phyloP scores from a whole-genome alignment of 371 early-diverging fungal species.

The Apophysomyces ossiformis region DNA sequence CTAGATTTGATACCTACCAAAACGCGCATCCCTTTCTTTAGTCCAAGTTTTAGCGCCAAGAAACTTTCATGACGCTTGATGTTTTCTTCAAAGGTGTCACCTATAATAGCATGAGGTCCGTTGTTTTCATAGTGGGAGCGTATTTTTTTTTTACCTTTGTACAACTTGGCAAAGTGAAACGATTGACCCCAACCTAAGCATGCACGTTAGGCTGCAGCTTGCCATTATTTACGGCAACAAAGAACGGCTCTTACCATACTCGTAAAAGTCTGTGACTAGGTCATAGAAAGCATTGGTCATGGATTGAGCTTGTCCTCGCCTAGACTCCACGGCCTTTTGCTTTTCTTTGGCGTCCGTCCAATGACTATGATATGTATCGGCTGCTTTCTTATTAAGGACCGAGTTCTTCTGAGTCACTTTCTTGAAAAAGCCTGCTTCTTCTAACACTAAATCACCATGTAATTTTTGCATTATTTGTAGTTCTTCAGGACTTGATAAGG shows the following conservation, averaged over 20 bases:
- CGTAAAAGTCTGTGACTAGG: constrained; percentile 70
- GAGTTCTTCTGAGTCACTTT: constrained; percentile 58
- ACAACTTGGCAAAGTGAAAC: constrained; percentile 76
- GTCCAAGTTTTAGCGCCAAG: constrained; percentile 67
- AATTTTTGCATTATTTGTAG: constrained; percentile 40
- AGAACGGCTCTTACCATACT: constrained; percentile 44
- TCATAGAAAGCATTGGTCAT: constrained; percentile 71
- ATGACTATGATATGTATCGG: constrained; percentile 41
- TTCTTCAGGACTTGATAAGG: constrained; percentile 36
- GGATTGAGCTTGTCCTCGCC: constrained; percentile 55
- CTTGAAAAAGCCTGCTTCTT: constrained; percentile 44
- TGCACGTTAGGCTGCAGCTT: background rate
- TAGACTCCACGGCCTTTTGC: constrained; percentile 33
- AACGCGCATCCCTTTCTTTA: constrained; percentile 64
- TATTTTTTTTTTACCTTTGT: constrained; percentile 32
- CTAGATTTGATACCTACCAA: constrained; percentile 40
- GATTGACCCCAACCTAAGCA: constrained; percentile 76
- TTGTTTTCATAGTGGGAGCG: background rate
- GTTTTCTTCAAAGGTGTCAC: constrained; percentile 66
- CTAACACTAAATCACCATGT: constrained; percentile 40
- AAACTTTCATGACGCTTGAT: constrained; percentile 80
- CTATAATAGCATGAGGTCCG: constrained; percentile 17
- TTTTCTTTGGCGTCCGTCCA: constrained; percentile 40
- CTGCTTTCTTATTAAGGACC: constrained; percentile 47
- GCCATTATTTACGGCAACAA: background rate